phyloP scores from a whole-genome alignment of 2,329 filamentous ascomycete species.

The Knoxdaviesia capensis region DNA sequence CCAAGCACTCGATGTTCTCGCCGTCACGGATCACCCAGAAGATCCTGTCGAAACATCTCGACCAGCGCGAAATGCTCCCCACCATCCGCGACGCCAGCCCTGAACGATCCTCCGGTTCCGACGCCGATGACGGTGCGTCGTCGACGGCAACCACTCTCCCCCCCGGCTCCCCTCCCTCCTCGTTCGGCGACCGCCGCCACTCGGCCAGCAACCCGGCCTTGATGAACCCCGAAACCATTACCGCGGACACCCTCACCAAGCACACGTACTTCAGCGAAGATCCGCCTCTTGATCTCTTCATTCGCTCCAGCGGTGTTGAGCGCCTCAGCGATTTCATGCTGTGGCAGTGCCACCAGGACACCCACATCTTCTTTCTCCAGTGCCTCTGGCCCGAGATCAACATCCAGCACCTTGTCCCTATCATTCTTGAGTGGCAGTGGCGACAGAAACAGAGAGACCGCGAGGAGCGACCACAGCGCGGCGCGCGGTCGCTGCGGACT shows the following conservation, averaged over 20 bases:
- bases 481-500: no score
- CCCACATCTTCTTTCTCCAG: slow-evolving; percentile 79
- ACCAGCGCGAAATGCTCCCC: slow-evolving; percentile 23
- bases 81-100: slow-evolving; percentile 29
- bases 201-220: slow-evolving; percentile 18
- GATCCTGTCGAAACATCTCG: slow-evolving; percentile 49
- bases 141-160: slow-evolving; percentile 41
- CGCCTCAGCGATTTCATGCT: slow-evolving; percentile 95
- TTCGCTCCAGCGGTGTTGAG: slow-evolving; percentile 84
- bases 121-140: slow-evolving; percentile 30
- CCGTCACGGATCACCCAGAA: slow-evolving; percentile 74
- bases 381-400: slow-evolving; percentile 95
- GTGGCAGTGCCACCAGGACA: slow-evolving; percentile 90
- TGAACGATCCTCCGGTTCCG: slow-evolving; percentile 22
- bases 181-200: slow-evolving; percentile 10
- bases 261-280: slow-evolving; percentile 77
- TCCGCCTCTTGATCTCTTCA: slow-evolving; percentile 75
- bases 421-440: slow-evolving; percentile 79
- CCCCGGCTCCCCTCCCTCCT: slow-evolving; percentile 25
- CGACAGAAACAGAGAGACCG: slow-evolving; percentile 35
- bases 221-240: slow-evolving; percentile 72
- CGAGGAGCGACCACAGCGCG: slow-evolving; percentile 19
- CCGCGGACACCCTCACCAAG: slow-evolving; percentile 56
- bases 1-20: slow-evolving; percentile 56
- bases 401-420: slow-evolving; percentile 79